Evolutionary conservation across 2,329 filamentous ascomycete genomes (phyloP), one percentile per base, ranked within the genome.

Genomic region (Balansia obtecta): DNA sequence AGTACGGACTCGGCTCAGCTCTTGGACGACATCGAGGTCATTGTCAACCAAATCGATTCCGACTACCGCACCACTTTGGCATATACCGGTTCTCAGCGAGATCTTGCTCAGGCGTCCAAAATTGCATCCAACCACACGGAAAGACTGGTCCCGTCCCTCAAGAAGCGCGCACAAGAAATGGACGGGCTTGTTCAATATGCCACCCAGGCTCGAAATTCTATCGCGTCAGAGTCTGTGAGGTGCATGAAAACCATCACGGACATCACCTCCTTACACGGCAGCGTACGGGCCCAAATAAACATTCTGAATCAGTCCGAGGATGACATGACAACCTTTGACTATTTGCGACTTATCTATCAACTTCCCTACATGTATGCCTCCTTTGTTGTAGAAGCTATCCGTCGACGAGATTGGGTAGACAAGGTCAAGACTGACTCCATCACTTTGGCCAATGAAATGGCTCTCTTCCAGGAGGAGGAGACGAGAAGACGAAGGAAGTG

Each of bases 351-450:
- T 20, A 83, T 96, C 37, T 83, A 90, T 42, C 82, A 90, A 55
- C 76, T 97, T 32, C 93, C 93, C 0, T 84, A 85, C 51, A 82
- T 95, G 58, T 98, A 97, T 63, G 90, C 90, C 0, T 90, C 89
- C 2, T 86, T 95, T 52, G 72, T 95, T 18, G 79, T 88, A 3
- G 93, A 98, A 67, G 85, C 88, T 15, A 80, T 96, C 40, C 80
- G 87, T 51, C 83, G 93, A 20, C 83, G 83, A 34, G 90, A 96
- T 67, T 98, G 93, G 90, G 81, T 80, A 12, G 88, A 95, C 48
- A 95, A 95, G 67, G 85, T 97, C 65, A 88, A 85, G 62, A 77
- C 80, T 2, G 93, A 97, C 60, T 93, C 91, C 0, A 83, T 86
- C 2, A 88, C 85, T 0, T 71, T 98, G 27, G 88, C 89, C 27